phyloP scores from a whole-genome alignment of 2,329 filamentous ascomycete genomes.

The Coleophoma eucalyptorum region DNA sequence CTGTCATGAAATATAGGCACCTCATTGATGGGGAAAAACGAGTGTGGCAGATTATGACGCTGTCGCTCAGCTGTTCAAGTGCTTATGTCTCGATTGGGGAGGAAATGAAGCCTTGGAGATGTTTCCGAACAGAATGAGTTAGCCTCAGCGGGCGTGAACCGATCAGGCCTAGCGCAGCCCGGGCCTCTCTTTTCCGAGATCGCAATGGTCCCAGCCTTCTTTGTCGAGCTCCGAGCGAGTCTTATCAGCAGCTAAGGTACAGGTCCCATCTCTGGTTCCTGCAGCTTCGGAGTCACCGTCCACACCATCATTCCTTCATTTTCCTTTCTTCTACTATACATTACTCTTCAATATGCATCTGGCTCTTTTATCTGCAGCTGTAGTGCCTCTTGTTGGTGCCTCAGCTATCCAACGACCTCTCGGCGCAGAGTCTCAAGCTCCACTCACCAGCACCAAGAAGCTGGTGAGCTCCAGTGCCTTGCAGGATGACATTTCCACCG shows the following conservation, averaged over 20 bases:
- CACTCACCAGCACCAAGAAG: conserved; percentile 14
- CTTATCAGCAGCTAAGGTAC: neutral
- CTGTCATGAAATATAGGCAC: too few species aligned
- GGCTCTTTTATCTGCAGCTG: conserved; percentile 6
- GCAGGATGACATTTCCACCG: conserved; percentile 50
- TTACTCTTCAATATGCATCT: conserved; percentile 7
- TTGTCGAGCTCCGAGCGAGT: neutral
- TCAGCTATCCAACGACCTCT: conserved; percentile 13
- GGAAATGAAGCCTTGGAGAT: neutral
- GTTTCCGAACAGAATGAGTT: neutral
- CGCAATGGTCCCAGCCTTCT: neutral
- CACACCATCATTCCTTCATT: neutral
- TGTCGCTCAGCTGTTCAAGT: too few species aligned
- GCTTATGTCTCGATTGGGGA: too few species aligned
- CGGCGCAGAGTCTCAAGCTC: conserved; percentile 16
- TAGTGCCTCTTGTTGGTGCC: conserved; percentile 11
- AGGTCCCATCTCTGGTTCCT: neutral
- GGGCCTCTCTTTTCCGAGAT: neutral
- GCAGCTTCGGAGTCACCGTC: neutral
- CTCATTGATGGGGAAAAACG: too few species aligned
- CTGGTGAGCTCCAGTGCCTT: conserved; percentile 51
- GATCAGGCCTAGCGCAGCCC: neutral
- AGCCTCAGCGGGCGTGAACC: neutral
- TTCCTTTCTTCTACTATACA: neutral
- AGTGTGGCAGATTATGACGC: too few species aligned